phyloP scores from a whole-genome alignment of 108 stramenopile species.

The Pseudonitzschia multiseries region DNA sequence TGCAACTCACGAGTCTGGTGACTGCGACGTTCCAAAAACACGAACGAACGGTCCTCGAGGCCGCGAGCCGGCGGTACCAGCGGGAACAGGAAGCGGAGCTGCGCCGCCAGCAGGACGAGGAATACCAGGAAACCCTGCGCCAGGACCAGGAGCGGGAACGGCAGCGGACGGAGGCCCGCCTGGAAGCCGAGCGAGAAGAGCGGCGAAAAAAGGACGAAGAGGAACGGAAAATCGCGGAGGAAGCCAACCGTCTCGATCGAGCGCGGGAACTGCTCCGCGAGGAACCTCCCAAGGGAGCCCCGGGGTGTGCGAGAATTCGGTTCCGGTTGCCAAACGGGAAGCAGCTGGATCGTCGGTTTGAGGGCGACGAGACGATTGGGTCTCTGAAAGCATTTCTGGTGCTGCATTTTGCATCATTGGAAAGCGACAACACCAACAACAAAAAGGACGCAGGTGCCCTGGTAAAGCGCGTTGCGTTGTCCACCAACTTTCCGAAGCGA shows the following conservation, averaged over 20 bases:
- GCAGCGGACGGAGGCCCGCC: conserved; percentile 37
- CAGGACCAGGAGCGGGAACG: conserved; percentile 74
- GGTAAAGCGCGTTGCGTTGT: conserved; percentile 54
- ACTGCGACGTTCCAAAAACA: conserved; percentile 51
- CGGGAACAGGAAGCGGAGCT: conserved; percentile 72
- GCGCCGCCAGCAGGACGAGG: conserved; percentile 77
- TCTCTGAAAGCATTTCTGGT: conserved; percentile 69
- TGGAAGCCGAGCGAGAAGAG: conserved; percentile 35
- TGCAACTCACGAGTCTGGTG: conserved; percentile 45
- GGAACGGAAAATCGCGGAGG: conserved; percentile 32
- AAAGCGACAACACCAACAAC: conserved; percentile 29
- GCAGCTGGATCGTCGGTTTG: conserved; percentile 76
- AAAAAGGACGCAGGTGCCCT: conserved; percentile 15
- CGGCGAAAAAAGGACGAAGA: conserved; percentile 17
- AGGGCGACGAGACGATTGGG: conserved; percentile 52
- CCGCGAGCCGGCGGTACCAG: conserved; percentile 50
- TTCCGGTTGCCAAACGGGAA: conserved; percentile 78
- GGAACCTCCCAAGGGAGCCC: conserved; percentile 28
- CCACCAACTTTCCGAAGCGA: conserved; percentile 76
- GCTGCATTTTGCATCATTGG: conserved; percentile 70
- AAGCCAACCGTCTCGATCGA: conserved; percentile 45
- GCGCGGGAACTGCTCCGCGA: conserved; percentile 42
- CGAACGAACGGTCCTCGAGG: conserved; percentile 45
- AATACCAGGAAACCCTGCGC: conserved; percentile 73
- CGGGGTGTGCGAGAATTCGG: conserved; percentile 49